A percentile compares a stretch with the other conserved stretches of the same genome.
phyloP scores from a whole-genome alignment of 495 filamentous ascomycete species.

The Hypoxylon cercidicola region DNA sequence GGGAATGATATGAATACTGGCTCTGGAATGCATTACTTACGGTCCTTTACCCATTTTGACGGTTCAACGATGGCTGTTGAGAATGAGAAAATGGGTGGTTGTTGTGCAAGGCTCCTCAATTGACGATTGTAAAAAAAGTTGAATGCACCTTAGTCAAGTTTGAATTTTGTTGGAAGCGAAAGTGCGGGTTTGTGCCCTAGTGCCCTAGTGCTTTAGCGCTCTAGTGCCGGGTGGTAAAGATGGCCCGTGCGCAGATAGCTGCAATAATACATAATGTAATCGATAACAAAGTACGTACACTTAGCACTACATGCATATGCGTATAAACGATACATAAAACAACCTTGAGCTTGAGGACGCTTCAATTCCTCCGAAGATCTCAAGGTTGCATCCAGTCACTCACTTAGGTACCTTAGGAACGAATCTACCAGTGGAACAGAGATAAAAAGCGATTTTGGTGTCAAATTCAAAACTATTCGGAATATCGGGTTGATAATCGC shows the following conservation, averaged over 20 bases:
- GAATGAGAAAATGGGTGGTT: conserved; percentile 33
- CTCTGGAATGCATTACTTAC: conserved; percentile 50
- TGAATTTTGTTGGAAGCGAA: conserved; percentile 41
- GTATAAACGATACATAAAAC: no score
- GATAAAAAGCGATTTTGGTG: not conserved
- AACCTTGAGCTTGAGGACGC: no score
- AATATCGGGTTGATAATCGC: conserved; percentile 5
- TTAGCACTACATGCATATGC: not conserved
- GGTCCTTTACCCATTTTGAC: conserved; percentile 62
- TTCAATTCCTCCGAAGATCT: no score
- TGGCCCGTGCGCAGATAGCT: conserved; percentile 20
- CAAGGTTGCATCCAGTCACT: no score
- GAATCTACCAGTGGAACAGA: not conserved
- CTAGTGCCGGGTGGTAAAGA: not conserved
- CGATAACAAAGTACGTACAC: not conserved
- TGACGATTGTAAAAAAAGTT: conserved; percentile 36
- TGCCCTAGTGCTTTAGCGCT: conserved; percentile 5
- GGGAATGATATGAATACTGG: not conserved
- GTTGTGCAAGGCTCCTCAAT: conserved; percentile 34
- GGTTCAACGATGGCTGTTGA: conserved; percentile 39
- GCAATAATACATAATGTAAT: not conserved
- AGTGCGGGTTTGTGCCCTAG: conserved; percentile 48
- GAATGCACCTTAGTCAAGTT: conserved; percentile 15
- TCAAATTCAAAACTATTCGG: conserved; percentile 8
- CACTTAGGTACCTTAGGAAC: no score